Evolutionary conservation across 1,284 basidiomycete species (phyloP), one percentile per base, ranked within the genome.

Genomic region (Volvariella surrecta): DNA sequence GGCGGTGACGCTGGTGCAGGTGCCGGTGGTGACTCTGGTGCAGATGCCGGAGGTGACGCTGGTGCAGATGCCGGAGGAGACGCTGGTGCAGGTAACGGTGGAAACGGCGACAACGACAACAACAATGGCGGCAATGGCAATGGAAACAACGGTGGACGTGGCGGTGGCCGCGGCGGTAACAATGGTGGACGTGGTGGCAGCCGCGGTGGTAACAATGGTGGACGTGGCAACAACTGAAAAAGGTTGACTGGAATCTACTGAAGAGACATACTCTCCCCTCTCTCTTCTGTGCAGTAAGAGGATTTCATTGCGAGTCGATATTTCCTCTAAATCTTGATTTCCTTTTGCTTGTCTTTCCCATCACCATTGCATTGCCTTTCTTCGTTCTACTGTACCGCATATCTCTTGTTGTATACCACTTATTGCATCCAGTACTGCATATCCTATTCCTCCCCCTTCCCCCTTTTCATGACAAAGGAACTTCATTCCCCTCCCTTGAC

Each of bases 1-100:
- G 52, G 47, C 39, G 44, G 44, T 34, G 45, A 46, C 31, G 48
- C 50, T 20, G 46, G 48, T 28, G 49, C 45, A 28, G 48, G 52
- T 30, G 43, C 49, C 28, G 51, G 47, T 44, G 51, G 45, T 22
- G 44, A 35, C 15, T 47, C 45, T 32, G 45, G 35, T 11, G 49
- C 48, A 39, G 49, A 46, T 22, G 42, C 44, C 32, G 46, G 50
- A 15, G 40, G 51, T 16, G 45, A 51, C 42, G 44, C 47, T 20
- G 46, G 47, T 4, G 39, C 32, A 21, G 43, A 37, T 21, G 28
- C 20, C 19, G 40, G 47, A 16, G 24, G 19, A 37, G 43, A 34
- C 39, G 45, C 19, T 16, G 40, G 24, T 22, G 46, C 40, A 28
- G 49, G 32, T 35, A 46, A 21, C 32, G 47, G 32, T 32, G 47